These are phyloP conservation scores for Leccinum barrowsii DNA, from an alignment of 768 basidiomycete species.

Conservation along the genomic window DNA sequence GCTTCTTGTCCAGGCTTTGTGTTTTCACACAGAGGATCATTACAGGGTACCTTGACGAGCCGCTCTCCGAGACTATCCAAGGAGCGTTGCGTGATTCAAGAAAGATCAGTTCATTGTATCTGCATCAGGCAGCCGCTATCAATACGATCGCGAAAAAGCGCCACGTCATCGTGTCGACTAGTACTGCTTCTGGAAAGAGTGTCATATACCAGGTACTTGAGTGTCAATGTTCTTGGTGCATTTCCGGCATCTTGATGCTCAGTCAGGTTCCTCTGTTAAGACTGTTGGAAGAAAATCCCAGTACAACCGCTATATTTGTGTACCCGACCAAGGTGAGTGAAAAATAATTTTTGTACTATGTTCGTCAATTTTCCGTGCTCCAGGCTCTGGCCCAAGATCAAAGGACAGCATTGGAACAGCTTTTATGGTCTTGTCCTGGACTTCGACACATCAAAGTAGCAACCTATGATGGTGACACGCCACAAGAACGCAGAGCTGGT, in stretches of 20 bases:
- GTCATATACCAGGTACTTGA: constrained; percentile 74
- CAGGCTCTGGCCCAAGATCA: constrained; percentile 92
- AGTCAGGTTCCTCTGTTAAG: constrained; percentile 65
- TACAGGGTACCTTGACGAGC: constrained; percentile 47
- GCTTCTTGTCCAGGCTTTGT: neutral
- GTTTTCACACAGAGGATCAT: neutral
- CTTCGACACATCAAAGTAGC: constrained; percentile 63
- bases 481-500: constrained; percentile 64
- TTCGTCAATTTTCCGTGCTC: neutral
- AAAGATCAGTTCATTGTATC: constrained; percentile 62
- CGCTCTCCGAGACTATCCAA: constrained; percentile 54
- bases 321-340: constrained; percentile 78
- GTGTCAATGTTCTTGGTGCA: neutral
- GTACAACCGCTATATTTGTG: constrained; percentile 73
- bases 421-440: constrained; percentile 57
- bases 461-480: constrained; percentile 89
- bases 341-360: neutral
- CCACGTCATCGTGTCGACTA: constrained; percentile 85
- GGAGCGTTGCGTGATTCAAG: constrained; percentile 55
- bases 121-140: constrained; percentile 71
- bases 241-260: neutral
- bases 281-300: constrained; percentile 57
- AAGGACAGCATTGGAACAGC: constrained; percentile 60
- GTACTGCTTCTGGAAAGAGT: constrained; percentile 88
- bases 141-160: constrained; percentile 52